phyloP scores from a whole-genome alignment of 2,329 filamentous ascomycete species.

The Pezicula radicicola region DNA sequence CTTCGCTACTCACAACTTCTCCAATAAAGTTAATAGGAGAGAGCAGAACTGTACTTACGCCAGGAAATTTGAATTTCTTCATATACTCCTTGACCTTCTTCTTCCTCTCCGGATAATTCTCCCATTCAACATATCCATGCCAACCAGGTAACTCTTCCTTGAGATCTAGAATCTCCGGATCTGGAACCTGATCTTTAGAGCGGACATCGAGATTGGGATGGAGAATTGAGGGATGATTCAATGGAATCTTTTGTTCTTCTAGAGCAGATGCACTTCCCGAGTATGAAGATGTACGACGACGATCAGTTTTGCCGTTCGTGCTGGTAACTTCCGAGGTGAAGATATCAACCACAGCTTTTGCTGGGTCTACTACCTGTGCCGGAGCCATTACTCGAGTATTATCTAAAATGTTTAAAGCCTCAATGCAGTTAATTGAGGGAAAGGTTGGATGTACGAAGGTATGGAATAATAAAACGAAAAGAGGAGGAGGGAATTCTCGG shows the following conservation, averaged over 20 bases:
- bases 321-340: no score
- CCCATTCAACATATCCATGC: slow-evolving; percentile 61
- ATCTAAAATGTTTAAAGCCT: no score
- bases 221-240: background rate
- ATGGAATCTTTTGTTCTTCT: background rate
- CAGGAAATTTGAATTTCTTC: slow-evolving; percentile 45
- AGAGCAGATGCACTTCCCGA: no score
- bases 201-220: slow-evolving; percentile 1
- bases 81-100: slow-evolving; percentile 54
- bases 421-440: no score
- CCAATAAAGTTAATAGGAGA: slow-evolving; percentile 10
- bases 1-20: background rate
- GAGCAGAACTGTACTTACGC: slow-evolving; percentile 13
- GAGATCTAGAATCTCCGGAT: background rate
- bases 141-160: slow-evolving; percentile 2
- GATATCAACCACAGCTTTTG: no score
- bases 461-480: no score
- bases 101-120: slow-evolving; percentile 67
- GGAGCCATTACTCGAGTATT: no score
- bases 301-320: no score
- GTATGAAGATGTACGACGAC: no score
- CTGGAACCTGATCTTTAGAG: background rate
- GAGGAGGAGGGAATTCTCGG: no score
- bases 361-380: no score
- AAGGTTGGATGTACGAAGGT: no score